Conservation (phyloP, 2,329 filamentous ascomycete genomes). For the Nemania bipapillata region DNA sequence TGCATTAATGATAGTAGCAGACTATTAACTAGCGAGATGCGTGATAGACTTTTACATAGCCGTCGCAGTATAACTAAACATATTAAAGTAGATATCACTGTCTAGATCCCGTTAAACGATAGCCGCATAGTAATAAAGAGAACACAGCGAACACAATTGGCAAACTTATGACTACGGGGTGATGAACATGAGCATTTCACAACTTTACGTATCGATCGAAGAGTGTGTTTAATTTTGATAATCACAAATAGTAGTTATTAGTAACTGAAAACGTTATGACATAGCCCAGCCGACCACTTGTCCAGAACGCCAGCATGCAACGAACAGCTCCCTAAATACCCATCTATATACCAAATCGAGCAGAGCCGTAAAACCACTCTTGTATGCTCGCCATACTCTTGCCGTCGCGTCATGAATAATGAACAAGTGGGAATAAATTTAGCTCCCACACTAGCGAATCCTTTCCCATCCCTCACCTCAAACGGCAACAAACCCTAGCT, state of each 20-base stretch:
- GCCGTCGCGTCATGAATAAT: neutral
- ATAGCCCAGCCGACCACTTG: neutral
- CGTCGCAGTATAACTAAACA: too few species aligned
- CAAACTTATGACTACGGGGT: neutral
- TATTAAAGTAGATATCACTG: too few species aligned
- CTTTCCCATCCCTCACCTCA: constrained; percentile 4
- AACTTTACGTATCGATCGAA: neutral
- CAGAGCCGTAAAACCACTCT: neutral
- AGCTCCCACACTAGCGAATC: neutral
- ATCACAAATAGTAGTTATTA: neutral
- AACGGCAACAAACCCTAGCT: constrained; percentile 63
- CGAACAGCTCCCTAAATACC: constrained; percentile 1
- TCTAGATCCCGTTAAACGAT: too few species aligned
- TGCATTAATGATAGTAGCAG: too few species aligned
- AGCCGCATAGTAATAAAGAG: too few species aligned
- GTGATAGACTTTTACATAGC: too few species aligned
- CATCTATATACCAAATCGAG: constrained; percentile 11
- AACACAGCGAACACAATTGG: too few species aligned
- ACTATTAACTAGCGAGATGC: too few species aligned
- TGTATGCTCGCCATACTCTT: neutral
- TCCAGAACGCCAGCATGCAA: constrained; percentile 20
- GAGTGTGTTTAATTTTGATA: neutral
- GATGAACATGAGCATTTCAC: neutral
- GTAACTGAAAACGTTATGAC: constrained; percentile 21
- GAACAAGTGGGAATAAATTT: neutral